Evolutionary conservation across 768 basidiomycete species (phyloP).

Genomic region (Boletales sp.): DNA sequence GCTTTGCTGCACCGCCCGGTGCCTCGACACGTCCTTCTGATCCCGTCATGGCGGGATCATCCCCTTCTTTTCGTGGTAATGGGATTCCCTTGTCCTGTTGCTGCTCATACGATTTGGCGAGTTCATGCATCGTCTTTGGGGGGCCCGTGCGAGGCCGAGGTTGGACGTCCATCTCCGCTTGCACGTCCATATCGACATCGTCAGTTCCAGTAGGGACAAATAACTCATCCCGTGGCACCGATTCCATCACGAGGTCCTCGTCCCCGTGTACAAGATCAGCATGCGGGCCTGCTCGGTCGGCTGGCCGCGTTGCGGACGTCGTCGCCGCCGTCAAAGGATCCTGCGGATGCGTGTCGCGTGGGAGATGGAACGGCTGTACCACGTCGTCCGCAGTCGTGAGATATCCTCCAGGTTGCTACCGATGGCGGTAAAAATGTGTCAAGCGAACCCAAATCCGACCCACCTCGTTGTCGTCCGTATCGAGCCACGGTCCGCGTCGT

Average conservation of each 20-base stretch:
- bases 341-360: constrained; percentile 43
- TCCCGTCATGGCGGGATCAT: not conserved
- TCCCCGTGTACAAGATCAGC: not conserved
- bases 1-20: constrained; percentile 8
- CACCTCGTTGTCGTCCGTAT: constrained; percentile 22
- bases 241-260: not conserved
- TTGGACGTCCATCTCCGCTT: constrained; percentile 13
- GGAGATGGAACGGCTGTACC: constrained; percentile 68
- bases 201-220: constrained; percentile 7
- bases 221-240: constrained; percentile 6
- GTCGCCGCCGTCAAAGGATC: constrained; percentile 9
- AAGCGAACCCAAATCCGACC: constrained; percentile 12
- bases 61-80: constrained; percentile 22
- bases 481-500: constrained; percentile 16
- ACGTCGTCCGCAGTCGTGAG: constrained; percentile 68
- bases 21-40: constrained; percentile 3
- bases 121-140: constrained; percentile 63
- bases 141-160: constrained; percentile 14
- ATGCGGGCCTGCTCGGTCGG: not conserved
- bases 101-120: constrained; percentile 42
- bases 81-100: constrained; percentile 2
- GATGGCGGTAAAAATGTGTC: constrained; percentile 5
- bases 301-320: constrained; percentile 1
- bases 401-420: constrained; percentile 50
- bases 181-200: constrained; percentile 1